phyloP scores from a whole-genome alignment of 2,329 filamentous ascomycete species.

The Fusarium sp. region DNA sequence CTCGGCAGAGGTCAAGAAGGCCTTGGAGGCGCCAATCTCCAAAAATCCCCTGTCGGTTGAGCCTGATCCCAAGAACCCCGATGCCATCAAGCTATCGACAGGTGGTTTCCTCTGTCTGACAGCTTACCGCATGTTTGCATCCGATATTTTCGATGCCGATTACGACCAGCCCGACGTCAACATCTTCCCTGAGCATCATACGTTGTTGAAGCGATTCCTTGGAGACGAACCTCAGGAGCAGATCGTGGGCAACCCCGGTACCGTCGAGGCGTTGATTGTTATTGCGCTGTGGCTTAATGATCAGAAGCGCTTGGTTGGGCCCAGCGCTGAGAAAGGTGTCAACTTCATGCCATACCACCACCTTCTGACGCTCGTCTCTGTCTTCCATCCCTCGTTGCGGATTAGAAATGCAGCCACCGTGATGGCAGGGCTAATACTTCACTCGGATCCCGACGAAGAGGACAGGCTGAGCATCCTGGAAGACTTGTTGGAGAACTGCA shows the following conservation, averaged over 20 bases:
- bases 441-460: constrained; percentile 69
- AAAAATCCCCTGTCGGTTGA: constrained; percentile 60
- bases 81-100: constrained; percentile 68
- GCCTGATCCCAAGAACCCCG: constrained; percentile 59
- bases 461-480: constrained; percentile 71
- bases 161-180: constrained; percentile 64
- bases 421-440: constrained; percentile 66
- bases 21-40: constrained; percentile 55
- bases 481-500: constrained; percentile 74
- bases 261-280: constrained; percentile 69
- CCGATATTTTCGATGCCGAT: constrained; percentile 69
- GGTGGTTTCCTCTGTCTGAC: constrained; percentile 69
- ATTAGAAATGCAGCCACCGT: constrained; percentile 66
- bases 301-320: constrained; percentile 55
- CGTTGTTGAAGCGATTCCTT: constrained; percentile 65
- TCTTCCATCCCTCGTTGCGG: constrained; percentile 66
- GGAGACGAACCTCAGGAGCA: constrained; percentile 60
- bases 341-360: constrained; percentile 72
- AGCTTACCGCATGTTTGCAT: constrained; percentile 72
- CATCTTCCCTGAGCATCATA: constrained; percentile 71
- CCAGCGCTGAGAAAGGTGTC: constrained; percentile 49
- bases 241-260: constrained; percentile 63
- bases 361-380: constrained; percentile 65
- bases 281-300: constrained; percentile 70
- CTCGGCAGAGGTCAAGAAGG: constrained; percentile 58